These are phyloP conservation scores for Pulveroboletus sp. DNA, from an alignment of 768 basidiomycete species.

Conservation along the genomic window DNA sequence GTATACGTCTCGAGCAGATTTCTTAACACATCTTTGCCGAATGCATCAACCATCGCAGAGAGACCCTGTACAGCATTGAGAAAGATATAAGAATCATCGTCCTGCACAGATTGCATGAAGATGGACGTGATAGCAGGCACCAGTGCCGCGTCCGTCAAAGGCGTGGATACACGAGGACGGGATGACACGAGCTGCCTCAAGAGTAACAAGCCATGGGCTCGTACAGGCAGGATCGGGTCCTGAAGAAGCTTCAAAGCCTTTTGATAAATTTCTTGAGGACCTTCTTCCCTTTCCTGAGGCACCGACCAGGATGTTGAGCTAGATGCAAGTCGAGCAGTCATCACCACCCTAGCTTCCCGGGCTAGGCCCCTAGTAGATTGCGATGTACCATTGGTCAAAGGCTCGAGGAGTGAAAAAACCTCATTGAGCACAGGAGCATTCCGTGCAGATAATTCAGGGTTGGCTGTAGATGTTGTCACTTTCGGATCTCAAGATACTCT, in stretches of 20 bases:
- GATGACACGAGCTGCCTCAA: constrained; percentile 69
- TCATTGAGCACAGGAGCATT: constrained; percentile 62
- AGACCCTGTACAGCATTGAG: constrained; percentile 90
- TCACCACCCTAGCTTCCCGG: constrained; percentile 76
- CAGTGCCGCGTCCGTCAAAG: constrained; percentile 53
- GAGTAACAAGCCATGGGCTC: constrained; percentile 85
- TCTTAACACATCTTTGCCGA: constrained; percentile 60
- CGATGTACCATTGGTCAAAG: constrained; percentile 45
- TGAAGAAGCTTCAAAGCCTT: constrained; percentile 83
- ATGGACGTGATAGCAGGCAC: constrained; percentile 82
- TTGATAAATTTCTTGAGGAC: constrained; percentile 68
- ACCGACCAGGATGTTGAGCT: constrained; percentile 36
- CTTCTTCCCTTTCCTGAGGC: constrained; percentile 16
- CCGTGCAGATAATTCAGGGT: constrained; percentile 56
- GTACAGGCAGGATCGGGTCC: constrained; percentile 89
- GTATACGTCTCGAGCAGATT: constrained; percentile 65
- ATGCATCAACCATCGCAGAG: constrained; percentile 74
- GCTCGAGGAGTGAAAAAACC: constrained; percentile 63
- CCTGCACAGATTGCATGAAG: constrained; percentile 79
- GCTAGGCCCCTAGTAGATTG: constrained; percentile 53
- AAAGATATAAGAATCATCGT: constrained; percentile 95
- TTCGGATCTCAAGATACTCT: background rate
- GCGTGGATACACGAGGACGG: constrained; percentile 14
- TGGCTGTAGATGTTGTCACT: constrained; percentile 28
- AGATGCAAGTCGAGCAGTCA: constrained; percentile 75